Evolutionary conservation across 257 asterid genomes (phyloP).

Genomic region (Rehmannia glutinosa): DNA sequence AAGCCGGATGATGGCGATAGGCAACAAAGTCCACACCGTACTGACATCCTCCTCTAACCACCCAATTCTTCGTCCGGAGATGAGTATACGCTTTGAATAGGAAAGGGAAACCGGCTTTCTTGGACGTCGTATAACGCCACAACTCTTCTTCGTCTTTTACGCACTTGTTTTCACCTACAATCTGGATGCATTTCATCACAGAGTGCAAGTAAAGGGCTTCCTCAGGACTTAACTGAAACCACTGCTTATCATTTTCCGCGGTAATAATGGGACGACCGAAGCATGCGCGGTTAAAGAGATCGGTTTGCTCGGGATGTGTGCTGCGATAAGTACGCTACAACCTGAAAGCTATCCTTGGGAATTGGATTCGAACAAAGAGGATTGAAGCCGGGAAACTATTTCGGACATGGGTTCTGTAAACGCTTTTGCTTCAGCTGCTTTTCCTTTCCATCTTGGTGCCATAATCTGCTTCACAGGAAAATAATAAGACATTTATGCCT

Average conservation of each 20-base stretch:
- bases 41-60: slow-evolving; percentile 60
- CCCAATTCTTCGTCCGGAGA: slow-evolving; percentile 86
- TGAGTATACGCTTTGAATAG: slow-evolving; percentile 57
- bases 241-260: slow-evolving; percentile 50
- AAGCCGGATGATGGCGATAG: slow-evolving; percentile 75
- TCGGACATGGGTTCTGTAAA: slow-evolving; percentile 39
- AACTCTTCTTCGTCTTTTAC: slow-evolving; percentile 35
- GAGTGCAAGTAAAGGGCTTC: slow-evolving; percentile 65
- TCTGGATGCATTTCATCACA: slow-evolving; percentile 50
- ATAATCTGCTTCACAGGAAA: slow-evolving; percentile 23
- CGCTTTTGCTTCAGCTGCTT: slow-evolving; percentile 41
- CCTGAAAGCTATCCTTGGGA: slow-evolving; percentile 59
- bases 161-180: slow-evolving; percentile 35
- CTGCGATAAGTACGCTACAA: slow-evolving; percentile 48
- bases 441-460: slow-evolving; percentile 51
- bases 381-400: slow-evolving; percentile 45
- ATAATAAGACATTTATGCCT: too few relatives aligned
- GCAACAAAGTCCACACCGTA: slow-evolving; percentile 85
- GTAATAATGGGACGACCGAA: slow-evolving; percentile 56
- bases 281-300: slow-evolving; percentile 56
- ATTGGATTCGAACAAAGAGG: slow-evolving; percentile 43
- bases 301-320: slow-evolving; percentile 43
- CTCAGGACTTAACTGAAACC: slow-evolving; percentile 64
- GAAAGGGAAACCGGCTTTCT: slow-evolving; percentile 32
- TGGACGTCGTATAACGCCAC: slow-evolving; percentile 46